Evolutionary conservation across 148 eudicot species (phyloP), one percentile per base, ranked within the genome.

Genomic region (Vaccinium corymbosum): DNA sequence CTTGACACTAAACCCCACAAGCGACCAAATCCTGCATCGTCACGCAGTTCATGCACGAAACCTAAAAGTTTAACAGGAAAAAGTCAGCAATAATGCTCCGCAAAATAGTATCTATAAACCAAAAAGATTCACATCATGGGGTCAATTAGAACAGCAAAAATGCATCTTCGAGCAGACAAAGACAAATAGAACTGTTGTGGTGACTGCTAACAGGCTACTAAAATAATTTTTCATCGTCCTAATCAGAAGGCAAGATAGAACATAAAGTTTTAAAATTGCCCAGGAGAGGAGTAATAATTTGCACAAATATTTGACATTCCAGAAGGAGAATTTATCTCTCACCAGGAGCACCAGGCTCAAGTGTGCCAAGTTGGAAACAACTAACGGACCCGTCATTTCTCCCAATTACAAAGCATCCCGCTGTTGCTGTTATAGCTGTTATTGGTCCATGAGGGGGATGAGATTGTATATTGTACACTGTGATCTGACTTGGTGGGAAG

Each of bases 1-100:
- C 99, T 93, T 82, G 99, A 93, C 92, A 97, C 75, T 62, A 97
- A 81, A 83, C 99, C 94, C 98, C 98, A 97, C 84, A 97, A 85
- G 62, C 98, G 97, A 85, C 96, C 91, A 82, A 97, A 86, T 78
- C 94, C 92, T 79, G 97, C 94, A 88, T 95, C 99, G 88, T 97
- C 98, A 82, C 93, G 91, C 84, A 97, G 81, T 84, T 95, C 96
- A 86, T 86, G 82, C 85, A 79, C 87, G 89, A 97, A 95, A 72
- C 91, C 99, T 97, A 83, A 59, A 84, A 86, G 75, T 35, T 14
- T 59, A 66, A 83, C 9, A 49, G 15, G 10, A 19, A 77, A 82
- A 72, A 5, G 72, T 84, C n/a, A 76, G 32, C 38, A 83, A 50
- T 49, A 59, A 80, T 11, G 50, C 49, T 55, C 55, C 50, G 19